Percentiles rank a stretch among this genome's conserved stretches.
Evolutionary conservation across 352 stramenopile genomes (phyloP).

Genomic region (Phytopythium litorale): DNA sequence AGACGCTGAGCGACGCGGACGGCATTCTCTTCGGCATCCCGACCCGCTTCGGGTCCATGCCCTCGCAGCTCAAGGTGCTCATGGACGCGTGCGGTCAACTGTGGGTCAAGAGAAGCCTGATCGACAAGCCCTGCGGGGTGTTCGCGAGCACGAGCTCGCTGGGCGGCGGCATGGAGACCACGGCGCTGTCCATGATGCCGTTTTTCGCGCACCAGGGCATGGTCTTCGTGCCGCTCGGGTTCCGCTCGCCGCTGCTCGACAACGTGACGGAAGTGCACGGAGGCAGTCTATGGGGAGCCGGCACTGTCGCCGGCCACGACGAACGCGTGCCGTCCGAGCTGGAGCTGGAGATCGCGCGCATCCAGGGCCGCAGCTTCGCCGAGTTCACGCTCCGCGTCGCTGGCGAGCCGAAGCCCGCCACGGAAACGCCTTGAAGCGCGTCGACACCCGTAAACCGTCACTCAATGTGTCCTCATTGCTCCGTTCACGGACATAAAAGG

Average conservation of each 20-base stretch:
- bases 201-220: conserved; percentile 76
- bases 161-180: conserved; percentile 70
- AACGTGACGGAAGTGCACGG: conserved; percentile 38
- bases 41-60: conserved; percentile 57
- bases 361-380: conserved; percentile 63
- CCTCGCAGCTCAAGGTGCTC: conserved; percentile 70
- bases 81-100: conserved; percentile 62
- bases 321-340: conserved; percentile 51
- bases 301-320: conserved; percentile 53
- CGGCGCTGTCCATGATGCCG: conserved; percentile 44
- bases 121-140: conserved; percentile 57
- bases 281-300: conserved; percentile 45
- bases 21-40: conserved; percentile 74
- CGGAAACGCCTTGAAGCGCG: neutral
- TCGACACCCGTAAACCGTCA: neutral
- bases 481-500: too few species aligned
- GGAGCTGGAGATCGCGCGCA: conserved; percentile 45
- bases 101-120: conserved; percentile 48
- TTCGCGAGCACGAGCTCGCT: conserved; percentile 60
- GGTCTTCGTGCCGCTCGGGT: conserved; percentile 66
- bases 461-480: too few species aligned
- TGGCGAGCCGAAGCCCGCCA: neutral
- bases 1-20: conserved; percentile 50
- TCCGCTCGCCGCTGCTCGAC: conserved; percentile 20
- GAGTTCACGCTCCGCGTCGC: conserved; percentile 15